These are phyloP conservation scores for Colletotrichum karsti DNA, from an alignment of 2,329 filamentous ascomycete genomes.

Conservation along the genomic window DNA sequence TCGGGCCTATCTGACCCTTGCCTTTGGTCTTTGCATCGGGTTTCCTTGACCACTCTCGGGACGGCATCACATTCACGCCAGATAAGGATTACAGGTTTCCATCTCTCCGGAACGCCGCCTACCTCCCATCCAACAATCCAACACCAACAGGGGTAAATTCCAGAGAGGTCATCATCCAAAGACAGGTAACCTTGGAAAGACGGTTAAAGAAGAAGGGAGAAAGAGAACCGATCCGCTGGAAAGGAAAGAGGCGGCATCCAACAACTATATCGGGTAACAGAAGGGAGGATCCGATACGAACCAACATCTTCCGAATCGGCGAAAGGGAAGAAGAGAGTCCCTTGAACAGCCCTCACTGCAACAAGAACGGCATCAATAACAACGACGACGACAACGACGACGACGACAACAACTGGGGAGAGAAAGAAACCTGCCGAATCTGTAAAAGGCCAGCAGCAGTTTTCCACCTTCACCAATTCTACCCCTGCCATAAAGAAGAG, in stretches of 20 bases:
- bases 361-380: not conserved
- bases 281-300: not conserved
- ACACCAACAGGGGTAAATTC: not conserved
- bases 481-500: not conserved
- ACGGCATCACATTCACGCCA: not conserved
- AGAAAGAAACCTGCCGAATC: not conserved
- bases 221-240: not conserved
- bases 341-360: too few relatives aligned
- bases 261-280: not conserved
- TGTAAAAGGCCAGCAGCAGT: not conserved
- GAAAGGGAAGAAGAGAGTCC: not conserved
- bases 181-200: not conserved
- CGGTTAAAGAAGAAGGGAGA: not conserved
- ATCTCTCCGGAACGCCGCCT: not conserved
- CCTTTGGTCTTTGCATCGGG: not conserved
- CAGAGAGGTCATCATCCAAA: not conserved
- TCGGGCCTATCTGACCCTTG: not conserved
- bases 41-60: slow-evolving; percentile 8
- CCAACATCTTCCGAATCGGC: not conserved
- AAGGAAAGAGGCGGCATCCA: not conserved
- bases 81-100: not conserved
- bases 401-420: not conserved
- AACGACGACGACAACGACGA: not conserved
- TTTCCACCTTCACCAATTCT: not conserved
- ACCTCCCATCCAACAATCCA: too few relatives aligned